Evolutionary conservation across 208 protist species (phyloP).

Genomic region (Novymonas esmeraldas): DNA sequence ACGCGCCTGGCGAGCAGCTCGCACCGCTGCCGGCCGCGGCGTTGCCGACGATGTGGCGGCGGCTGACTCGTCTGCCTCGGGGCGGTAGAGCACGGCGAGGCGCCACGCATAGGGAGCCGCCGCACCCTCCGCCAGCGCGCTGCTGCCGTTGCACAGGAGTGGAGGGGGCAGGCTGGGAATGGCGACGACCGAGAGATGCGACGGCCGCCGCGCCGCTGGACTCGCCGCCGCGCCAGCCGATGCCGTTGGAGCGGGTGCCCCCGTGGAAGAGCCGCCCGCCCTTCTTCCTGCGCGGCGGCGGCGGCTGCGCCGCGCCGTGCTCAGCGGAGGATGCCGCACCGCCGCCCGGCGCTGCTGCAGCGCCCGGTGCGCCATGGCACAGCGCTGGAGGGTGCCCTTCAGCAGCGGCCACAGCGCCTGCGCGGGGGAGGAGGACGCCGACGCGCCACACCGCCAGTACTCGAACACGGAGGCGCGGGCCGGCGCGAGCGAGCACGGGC

Average conservation of each 20-base stretch:
- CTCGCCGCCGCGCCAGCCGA: too few relatives aligned
- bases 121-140: background rate
- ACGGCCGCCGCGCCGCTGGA: background rate
- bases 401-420: background rate
- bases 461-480: conserved; percentile 50
- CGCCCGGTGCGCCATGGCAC: conserved; percentile 9
- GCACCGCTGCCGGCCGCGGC: too few relatives aligned
- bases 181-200: conserved; percentile 8
- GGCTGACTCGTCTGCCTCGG: background rate
- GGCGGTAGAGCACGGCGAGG: conserved; percentile 7
- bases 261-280: too few relatives aligned
- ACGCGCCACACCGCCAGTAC: conserved; percentile 40
- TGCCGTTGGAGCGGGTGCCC: too few relatives aligned
- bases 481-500: conserved; percentile 27
- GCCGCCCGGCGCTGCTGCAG: conserved; percentile 5
- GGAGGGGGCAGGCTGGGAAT: conserved; percentile 24
- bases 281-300: too few relatives aligned
- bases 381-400: conserved; percentile 6
- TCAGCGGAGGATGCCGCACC: too few relatives aligned
- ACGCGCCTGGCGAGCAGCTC: background rate
- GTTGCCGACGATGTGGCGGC: background rate
- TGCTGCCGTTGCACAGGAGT: conserved; percentile 8
- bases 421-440: background rate
- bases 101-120: conserved; percentile 20
- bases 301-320: too few relatives aligned